Conservation (phyloP, 2,329 filamentous ascomycete species). For the Arthrobotrys sinensis region DNA sequence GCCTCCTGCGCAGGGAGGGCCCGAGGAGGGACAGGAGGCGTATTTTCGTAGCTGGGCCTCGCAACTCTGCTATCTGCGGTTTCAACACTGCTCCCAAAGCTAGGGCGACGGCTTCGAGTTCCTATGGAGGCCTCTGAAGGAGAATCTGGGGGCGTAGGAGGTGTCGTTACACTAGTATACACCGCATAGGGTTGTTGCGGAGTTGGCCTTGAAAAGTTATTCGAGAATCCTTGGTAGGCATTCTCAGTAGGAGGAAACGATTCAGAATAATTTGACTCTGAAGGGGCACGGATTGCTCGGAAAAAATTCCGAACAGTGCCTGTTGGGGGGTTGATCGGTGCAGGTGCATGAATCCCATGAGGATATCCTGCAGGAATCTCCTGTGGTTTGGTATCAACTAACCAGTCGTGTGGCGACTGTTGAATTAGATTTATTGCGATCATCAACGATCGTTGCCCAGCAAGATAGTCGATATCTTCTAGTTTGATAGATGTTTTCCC, state of each 20-base stretch:
- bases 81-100: slow-evolving; percentile 34
- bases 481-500: slow-evolving; percentile 43
- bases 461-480: slow-evolving; percentile 57
- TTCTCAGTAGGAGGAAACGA: slow-evolving; percentile 19
- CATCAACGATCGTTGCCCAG: slow-evolving; percentile 57
- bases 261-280: slow-evolving; percentile 37
- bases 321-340: slow-evolving; percentile 15
- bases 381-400: slow-evolving; percentile 30
- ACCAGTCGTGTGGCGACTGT: slow-evolving; percentile 56
- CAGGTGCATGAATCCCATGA: slow-evolving; percentile 30
- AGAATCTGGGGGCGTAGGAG: slow-evolving; percentile 52
- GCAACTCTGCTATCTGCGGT: slow-evolving; percentile 22
- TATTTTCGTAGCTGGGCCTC: slow-evolving; percentile 23
- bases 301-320: slow-evolving; percentile 37
- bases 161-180: slow-evolving; percentile 26
- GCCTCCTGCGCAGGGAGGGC: neutral
- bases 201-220: slow-evolving; percentile 49
- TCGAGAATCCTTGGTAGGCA: slow-evolving; percentile 5
- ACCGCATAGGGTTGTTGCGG: slow-evolving; percentile 33
- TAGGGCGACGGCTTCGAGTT: slow-evolving; percentile 32
- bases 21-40: slow-evolving; percentile 22
- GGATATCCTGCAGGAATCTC: slow-evolving; percentile 6
- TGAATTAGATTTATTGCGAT: slow-evolving; percentile 59
- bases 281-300: slow-evolving; percentile 38
- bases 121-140: slow-evolving; percentile 44